Conservation (phyloP, 2,329 filamentous ascomycete species). For the Beauveria asiatica region DNA sequence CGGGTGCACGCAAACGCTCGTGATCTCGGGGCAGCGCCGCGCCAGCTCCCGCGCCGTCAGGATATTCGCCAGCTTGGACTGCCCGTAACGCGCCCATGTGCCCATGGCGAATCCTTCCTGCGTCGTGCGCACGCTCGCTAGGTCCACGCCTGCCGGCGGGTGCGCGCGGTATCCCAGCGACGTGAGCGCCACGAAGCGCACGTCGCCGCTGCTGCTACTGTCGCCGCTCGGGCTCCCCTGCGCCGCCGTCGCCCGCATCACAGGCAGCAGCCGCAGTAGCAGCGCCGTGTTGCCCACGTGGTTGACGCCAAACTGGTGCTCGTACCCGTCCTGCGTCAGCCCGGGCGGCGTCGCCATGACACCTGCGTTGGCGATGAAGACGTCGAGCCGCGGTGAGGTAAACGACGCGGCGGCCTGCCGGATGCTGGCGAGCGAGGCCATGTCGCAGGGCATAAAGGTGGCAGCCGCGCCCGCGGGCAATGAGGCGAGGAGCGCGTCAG, state of each 20-base stretch:
- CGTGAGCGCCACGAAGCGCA: constrained; percentile 20
- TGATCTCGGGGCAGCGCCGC: constrained; percentile 32
- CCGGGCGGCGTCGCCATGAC: constrained; percentile 22
- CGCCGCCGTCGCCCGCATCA: constrained; percentile 16
- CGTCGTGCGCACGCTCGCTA: constrained; percentile 20
- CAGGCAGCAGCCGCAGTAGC: constrained; percentile 26
- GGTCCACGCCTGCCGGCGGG: constrained; percentile 20
- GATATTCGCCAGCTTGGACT: constrained; percentile 43
- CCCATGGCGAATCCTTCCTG: constrained; percentile 19
- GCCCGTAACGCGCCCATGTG: constrained; percentile 38
- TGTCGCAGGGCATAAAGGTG: constrained; percentile 36
- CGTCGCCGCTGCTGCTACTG: constrained; percentile 10
- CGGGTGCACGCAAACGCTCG: constrained; percentile 39
- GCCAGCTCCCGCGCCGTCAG: constrained; percentile 37
- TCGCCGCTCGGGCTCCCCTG: not conserved
- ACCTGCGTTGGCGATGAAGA: constrained; percentile 32
- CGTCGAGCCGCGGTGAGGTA: constrained; percentile 32
- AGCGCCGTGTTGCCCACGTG: constrained; percentile 23
- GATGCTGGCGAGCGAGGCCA: constrained; percentile 41
- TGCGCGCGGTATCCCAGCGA: constrained; percentile 20
- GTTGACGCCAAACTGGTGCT: constrained; percentile 28
- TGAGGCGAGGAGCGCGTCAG: constrained; percentile 34
- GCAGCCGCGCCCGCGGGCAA: constrained; percentile 4
- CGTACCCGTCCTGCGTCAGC: constrained; percentile 25
- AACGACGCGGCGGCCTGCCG: constrained; percentile 31